Conservation (phyloP, 2,329 filamentous ascomycete genomes). For the Botrytis sinoallii region DNA sequence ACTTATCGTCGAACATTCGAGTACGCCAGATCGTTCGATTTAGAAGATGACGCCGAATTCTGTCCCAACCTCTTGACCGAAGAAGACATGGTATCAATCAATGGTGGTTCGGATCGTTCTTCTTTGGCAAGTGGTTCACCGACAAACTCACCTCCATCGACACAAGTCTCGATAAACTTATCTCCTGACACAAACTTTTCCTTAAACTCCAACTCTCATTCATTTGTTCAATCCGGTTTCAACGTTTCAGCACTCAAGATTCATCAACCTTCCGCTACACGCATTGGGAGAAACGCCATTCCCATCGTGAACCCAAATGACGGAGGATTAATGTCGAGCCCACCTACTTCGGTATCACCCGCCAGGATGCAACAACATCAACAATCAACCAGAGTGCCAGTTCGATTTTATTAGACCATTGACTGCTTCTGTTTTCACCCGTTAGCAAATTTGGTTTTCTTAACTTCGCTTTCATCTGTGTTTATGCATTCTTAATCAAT, state of each 20-base stretch:
- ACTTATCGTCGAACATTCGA: slow-evolving; percentile 87
- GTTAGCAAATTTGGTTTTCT: slow-evolving; percentile 28
- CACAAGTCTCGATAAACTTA: slow-evolving; percentile 56
- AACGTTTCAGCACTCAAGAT: slow-evolving; percentile 71
- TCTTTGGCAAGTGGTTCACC: slow-evolving; percentile 94
- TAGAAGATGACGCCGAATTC: slow-evolving; percentile 95
- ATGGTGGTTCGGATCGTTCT: slow-evolving; percentile 88
- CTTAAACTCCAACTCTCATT: slow-evolving; percentile 62
- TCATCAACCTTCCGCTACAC: slow-evolving; percentile 85
- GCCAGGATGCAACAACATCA: slow-evolving; percentile 51
- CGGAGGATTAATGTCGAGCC: slow-evolving; percentile 82
- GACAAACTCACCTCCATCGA: slow-evolving; percentile 82
- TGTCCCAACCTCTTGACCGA: slow-evolving; percentile 90
- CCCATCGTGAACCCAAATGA: slow-evolving; percentile 96
- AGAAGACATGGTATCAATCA: slow-evolving; percentile 78
- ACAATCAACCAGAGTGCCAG: slow-evolving; percentile 7
- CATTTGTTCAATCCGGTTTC: slow-evolving; percentile 61
- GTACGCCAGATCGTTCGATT: slow-evolving; percentile 86
- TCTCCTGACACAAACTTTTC: slow-evolving; percentile 75
- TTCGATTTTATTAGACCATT: slow-evolving; percentile 35
- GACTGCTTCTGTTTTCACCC: slow-evolving; percentile 25
- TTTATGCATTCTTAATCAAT: slow-evolving; percentile 33
- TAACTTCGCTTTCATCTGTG: slow-evolving; percentile 34
- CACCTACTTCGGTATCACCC: slow-evolving; percentile 69
- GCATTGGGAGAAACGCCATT: slow-evolving; percentile 84